A percentile compares a stretch with the other conserved stretches of the same genome.
phyloP scores from a whole-genome alignment of 768 basidiomycete genomes.

The Lactifluus piperatus region DNA sequence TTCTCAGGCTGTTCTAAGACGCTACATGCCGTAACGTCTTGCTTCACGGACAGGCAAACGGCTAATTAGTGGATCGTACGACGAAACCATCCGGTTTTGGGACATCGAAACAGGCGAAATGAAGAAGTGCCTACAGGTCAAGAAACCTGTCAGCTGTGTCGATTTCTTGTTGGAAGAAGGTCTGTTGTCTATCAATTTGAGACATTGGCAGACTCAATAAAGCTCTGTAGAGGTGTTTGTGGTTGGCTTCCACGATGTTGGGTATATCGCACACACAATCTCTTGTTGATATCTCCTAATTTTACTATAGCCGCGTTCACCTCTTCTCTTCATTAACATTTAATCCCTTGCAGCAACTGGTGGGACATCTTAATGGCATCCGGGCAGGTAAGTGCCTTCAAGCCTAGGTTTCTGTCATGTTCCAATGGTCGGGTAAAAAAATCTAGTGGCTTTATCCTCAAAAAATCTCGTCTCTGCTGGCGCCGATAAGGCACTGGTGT shows the following conservation, averaged over 20 bases:
- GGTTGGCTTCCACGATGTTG: slow-evolving; percentile 88
- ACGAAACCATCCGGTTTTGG: slow-evolving; percentile 91
- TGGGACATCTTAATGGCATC: slow-evolving; percentile 83
- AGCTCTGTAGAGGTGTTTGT: slow-evolving; percentile 66
- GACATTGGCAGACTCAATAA: background rate
- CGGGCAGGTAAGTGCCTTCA: slow-evolving; percentile 37
- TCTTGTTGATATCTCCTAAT: background rate
- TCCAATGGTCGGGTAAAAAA: background rate
- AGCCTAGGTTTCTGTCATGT: background rate
- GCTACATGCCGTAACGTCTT: background rate
- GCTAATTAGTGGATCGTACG: slow-evolving; percentile 84
- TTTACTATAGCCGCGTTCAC: slow-evolving; percentile 60
- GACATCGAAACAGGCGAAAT: slow-evolving; percentile 59
- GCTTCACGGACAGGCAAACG: slow-evolving; percentile 43
- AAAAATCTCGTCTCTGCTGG: slow-evolving; percentile 85
- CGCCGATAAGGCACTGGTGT: slow-evolving; percentile 63
- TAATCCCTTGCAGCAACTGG: slow-evolving; percentile 73
- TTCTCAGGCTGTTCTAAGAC: background rate
- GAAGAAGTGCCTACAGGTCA: slow-evolving; percentile 73
- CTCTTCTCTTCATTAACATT: slow-evolving; percentile 82
- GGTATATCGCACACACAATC: slow-evolving; percentile 36
- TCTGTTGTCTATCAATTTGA: slow-evolving; percentile 24
- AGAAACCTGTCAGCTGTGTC: slow-evolving; percentile 86
- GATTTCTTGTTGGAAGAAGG: slow-evolving; percentile 80
- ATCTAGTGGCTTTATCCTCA: slow-evolving; percentile 66